phyloP scores from a whole-genome alignment of 2,329 filamentous ascomycete genomes.

The Hymenoscyphus repandus region DNA sequence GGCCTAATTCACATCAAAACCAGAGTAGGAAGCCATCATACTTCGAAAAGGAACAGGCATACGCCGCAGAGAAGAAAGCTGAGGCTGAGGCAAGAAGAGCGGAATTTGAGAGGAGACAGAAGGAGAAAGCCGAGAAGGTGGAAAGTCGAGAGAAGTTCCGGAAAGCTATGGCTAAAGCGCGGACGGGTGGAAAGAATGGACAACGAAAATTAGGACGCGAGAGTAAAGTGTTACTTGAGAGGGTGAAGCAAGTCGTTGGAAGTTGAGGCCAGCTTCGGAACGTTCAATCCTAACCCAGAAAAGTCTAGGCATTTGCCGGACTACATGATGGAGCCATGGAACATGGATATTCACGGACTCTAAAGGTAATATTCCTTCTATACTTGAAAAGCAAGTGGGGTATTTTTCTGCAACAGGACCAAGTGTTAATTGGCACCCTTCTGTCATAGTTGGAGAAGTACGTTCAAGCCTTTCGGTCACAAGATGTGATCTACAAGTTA shows the following conservation, averaged over 20 bases:
- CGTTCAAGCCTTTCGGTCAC: no score
- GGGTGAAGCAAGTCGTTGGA: constrained; percentile 46
- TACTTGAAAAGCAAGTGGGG: no score
- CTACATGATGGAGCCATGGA: no score
- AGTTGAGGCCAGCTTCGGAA: constrained; percentile 13
- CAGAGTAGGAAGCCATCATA: constrained; percentile 26
- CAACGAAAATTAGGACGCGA: constrained; percentile 65
- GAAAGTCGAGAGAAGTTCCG: constrained; percentile 48
- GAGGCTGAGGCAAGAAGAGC: constrained; percentile 46
- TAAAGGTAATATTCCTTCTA: no score
- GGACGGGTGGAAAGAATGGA: constrained; percentile 55
- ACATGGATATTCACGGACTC: no score
- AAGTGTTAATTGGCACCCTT: no score
- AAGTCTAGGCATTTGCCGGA: neutral
- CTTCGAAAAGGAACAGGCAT: constrained; percentile 33
- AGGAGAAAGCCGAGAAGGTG: constrained; percentile 51
- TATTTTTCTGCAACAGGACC: no score
- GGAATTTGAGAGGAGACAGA: constrained; percentile 47
- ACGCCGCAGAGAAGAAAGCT: constrained; percentile 44
- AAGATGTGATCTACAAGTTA: no score
- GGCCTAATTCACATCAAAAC: constrained; percentile 1
- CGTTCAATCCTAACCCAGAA: neutral
- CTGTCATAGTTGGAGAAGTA: no score
- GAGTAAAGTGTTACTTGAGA: constrained; percentile 60
- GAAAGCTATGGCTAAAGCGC: constrained; percentile 43